These are phyloP conservation scores for Pleoardoris graminearum DNA, from an alignment of 2,329 filamentous ascomycete species.

Conservation along the genomic window DNA sequence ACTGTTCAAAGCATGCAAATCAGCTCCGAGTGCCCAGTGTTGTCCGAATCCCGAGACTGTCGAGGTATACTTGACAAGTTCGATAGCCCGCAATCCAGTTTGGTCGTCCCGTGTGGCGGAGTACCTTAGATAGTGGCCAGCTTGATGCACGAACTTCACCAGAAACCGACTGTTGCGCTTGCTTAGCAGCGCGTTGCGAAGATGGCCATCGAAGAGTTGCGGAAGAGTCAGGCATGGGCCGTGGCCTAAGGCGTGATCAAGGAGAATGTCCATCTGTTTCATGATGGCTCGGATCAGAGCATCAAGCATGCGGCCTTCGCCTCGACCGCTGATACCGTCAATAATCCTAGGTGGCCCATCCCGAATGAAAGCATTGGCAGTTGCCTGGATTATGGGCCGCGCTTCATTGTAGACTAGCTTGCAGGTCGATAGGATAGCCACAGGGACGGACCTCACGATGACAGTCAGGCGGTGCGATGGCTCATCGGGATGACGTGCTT, in stretches of 20 bases:
- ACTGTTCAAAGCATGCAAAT: conserved; percentile 14
- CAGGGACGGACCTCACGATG: conserved; percentile 11
- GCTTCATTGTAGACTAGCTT: conserved; percentile 10
- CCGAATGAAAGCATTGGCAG: conserved; percentile 7
- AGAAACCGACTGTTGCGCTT: conserved; percentile 10
- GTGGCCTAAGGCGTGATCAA: not conserved
- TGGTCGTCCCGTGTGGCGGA: not conserved
- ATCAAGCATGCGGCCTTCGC: conserved; percentile 15
- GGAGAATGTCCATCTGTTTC: conserved; percentile 8
- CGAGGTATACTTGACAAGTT: conserved; percentile 15
- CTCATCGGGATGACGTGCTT: conserved; percentile 14
- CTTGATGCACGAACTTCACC: conserved; percentile 14
- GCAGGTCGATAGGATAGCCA: conserved; percentile 12
- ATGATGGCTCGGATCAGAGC: conserved; percentile 9
- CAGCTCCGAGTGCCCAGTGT: conserved; percentile 12
- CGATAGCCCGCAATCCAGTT: conserved; percentile 6
- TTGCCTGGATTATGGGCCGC: not conserved
- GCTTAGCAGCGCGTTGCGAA: conserved; percentile 7
- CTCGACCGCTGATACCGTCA: conserved; percentile 12
- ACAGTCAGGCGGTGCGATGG: conserved; percentile 14
- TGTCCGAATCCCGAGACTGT: conserved; percentile 9
- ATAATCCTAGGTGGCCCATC: conserved; percentile 11
- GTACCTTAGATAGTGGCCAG: conserved; percentile 9
- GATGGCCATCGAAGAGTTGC: conserved; percentile 11
- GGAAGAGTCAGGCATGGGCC: conserved; percentile 9